phyloP scores from a whole-genome alignment of 1,284 basidiomycete species.

The Crocinoboletus sp. region DNA sequence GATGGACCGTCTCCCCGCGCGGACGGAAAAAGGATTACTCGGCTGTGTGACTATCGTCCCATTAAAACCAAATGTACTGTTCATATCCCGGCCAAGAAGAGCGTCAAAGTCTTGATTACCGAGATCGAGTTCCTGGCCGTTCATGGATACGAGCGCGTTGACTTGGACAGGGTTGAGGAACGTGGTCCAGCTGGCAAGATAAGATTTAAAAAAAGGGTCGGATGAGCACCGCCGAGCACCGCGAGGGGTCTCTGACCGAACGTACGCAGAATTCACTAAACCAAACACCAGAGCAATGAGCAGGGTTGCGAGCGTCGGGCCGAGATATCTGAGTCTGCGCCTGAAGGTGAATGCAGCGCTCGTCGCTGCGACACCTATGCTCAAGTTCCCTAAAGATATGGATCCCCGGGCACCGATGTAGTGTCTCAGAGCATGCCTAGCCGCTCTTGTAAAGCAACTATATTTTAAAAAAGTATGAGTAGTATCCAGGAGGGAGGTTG shows the following conservation, averaged over 20 bases:
- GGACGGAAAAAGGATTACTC: not conserved
- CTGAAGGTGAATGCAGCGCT: not conserved
- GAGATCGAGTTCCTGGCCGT: conserved; percentile 4
- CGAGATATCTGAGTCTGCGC: not conserved
- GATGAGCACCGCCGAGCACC: not conserved
- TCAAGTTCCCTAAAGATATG: not conserved
- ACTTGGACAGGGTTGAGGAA: conserved; percentile 1
- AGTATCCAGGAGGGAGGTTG: not conserved
- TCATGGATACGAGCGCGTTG: not conserved
- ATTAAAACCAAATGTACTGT: conserved; percentile 2
- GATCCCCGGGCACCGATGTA: not conserved
- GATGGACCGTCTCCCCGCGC: not conserved
- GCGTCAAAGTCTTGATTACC: not conserved
- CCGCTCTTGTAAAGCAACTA: not conserved
- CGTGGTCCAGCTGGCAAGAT: conserved; percentile 9
- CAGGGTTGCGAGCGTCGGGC: not conserved
- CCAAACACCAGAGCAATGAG: not conserved
- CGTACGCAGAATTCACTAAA: conserved; percentile 4
- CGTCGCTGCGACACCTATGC: not conserved
- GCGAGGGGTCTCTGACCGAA: too few species aligned
- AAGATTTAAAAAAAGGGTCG: too few species aligned
- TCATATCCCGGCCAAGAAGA: conserved; percentile 3
- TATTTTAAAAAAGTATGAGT: not conserved
- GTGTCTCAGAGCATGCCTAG: not conserved
- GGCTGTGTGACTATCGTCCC: not conserved